Evolutionary conservation across 2,329 filamentous ascomycete species (phyloP).

Genomic region (Sporothrix mexicana): DNA sequence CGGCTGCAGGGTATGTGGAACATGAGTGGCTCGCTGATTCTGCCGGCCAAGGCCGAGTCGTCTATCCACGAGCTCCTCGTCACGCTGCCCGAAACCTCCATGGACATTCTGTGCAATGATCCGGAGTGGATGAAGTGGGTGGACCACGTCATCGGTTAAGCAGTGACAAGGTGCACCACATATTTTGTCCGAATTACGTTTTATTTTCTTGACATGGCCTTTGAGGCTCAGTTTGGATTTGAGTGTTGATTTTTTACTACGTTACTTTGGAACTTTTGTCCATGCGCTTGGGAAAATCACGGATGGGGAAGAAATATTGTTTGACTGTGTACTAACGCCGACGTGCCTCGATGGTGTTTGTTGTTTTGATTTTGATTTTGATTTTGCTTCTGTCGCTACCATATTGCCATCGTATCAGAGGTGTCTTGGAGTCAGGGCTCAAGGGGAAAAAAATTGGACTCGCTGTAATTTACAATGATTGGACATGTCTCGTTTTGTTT

Average conservation of each 20-base stretch:
- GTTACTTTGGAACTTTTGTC: not conserved
- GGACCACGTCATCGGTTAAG: constrained; percentile 37
- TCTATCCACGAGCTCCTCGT: constrained; percentile 44
- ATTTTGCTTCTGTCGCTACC: not conserved
- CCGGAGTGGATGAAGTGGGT: constrained; percentile 43
- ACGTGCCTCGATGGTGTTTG: not conserved
- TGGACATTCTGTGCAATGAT: constrained; percentile 42
- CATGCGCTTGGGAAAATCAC: not conserved
- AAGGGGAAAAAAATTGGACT: not conserved
- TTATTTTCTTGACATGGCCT: not conserved
- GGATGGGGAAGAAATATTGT: not conserved
- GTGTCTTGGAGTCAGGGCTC: not conserved
- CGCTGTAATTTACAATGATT: not conserved
- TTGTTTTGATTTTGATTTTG: not conserved
- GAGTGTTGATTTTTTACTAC: no score
- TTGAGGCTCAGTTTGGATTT: not conserved
- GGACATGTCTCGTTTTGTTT: not conserved
- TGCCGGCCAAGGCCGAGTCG: constrained; percentile 42
- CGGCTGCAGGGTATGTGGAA: constrained; percentile 43
- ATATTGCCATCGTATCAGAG: no score
- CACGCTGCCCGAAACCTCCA: constrained; percentile 43
- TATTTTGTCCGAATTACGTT: not conserved
- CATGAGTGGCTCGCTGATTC: constrained; percentile 44
- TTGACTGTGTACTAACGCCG: not conserved
- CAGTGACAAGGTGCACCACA: not conserved